Conservation (phyloP, 371 early-diverging fungal species). For the Furculomyces boomerangus region DNA sequence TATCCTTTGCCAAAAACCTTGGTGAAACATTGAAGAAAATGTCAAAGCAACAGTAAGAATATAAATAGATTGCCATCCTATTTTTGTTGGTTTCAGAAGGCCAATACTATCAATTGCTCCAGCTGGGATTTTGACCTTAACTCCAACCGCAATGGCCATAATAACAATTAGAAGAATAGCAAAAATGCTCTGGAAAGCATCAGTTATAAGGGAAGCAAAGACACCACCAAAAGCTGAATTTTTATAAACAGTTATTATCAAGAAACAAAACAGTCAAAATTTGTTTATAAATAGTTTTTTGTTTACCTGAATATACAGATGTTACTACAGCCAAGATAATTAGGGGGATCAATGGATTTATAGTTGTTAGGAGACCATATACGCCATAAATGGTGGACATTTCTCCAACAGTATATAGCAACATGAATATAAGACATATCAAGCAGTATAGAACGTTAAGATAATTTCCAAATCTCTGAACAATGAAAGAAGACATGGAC, state of each 20-base stretch:
- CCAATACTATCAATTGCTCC: slow-evolving; percentile 17
- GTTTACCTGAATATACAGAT: slow-evolving; percentile 17
- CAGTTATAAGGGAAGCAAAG: slow-evolving; percentile 28
- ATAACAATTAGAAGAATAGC: slow-evolving; percentile 16
- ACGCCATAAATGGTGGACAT: slow-evolving; percentile 25
- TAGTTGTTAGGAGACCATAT: slow-evolving; percentile 18
- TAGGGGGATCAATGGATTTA: slow-evolving; percentile 20
- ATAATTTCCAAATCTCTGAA: slow-evolving; percentile 24
- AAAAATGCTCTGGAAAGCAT: slow-evolving; percentile 21
- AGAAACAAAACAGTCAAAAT: too few species aligned
- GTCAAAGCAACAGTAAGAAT: slow-evolving; percentile 23
- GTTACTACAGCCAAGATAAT: slow-evolving; percentile 23
- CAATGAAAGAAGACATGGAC: slow-evolving; percentile 27
- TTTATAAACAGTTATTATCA: too few species aligned
- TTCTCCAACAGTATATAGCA: slow-evolving; percentile 27
- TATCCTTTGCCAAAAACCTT: slow-evolving; percentile 29
- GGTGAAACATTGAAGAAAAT: slow-evolving; percentile 25
- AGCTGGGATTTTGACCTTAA: slow-evolving; percentile 18
- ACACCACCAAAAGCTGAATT: slow-evolving; percentile 26
- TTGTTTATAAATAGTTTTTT: too few species aligned
- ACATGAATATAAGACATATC: slow-evolving; percentile 25
- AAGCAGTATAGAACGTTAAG: slow-evolving; percentile 23
- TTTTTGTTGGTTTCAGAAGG: slow-evolving; percentile 25
- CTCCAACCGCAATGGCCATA: slow-evolving; percentile 17
- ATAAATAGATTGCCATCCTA: slow-evolving; percentile 27